Percentiles rank a stretch among this genome's conserved stretches.
These are phyloP conservation scores for Globisporangium nagaii DNA, from an alignment of 352 stramenopile species.

Conservation along the genomic window DNA sequence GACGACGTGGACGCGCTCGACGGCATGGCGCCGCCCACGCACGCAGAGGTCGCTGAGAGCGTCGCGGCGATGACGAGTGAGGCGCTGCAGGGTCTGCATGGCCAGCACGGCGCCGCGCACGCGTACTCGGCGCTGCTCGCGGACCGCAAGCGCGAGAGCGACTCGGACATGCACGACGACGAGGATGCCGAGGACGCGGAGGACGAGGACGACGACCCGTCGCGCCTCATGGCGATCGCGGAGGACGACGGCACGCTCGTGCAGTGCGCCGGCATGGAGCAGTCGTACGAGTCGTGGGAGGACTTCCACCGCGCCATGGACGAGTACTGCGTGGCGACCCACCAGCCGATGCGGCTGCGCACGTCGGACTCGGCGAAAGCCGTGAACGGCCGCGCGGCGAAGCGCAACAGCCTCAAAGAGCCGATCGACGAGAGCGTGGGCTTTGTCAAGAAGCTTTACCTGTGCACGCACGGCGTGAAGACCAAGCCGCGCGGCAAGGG, in stretches of 20 bases:
- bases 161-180: conserved; percentile 51
- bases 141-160: conserved; percentile 56
- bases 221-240: conserved; percentile 35
- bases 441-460: conserved; percentile 83
- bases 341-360: conserved; percentile 76
- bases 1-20: conserved; percentile 13
- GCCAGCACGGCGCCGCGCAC: conserved; percentile 16
- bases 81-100: conserved; percentile 17
- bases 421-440: conserved; percentile 82
- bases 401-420: conserved; percentile 78
- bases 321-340: conserved; percentile 61
- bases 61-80: conserved; percentile 14
- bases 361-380: conserved; percentile 80
- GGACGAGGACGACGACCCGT: conserved; percentile 27
- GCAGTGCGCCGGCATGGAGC: conserved; percentile 65
- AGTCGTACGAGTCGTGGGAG: conserved; percentile 79
- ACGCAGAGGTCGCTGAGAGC: conserved; percentile 13
- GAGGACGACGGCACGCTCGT: conserved; percentile 62
- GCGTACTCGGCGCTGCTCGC: conserved; percentile 50
- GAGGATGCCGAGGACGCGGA: conserved; percentile 41
- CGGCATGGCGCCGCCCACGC: conserved; percentile 6
- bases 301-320: conserved; percentile 81
- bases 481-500: conserved; percentile 79
- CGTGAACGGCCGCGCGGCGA: conserved; percentile 71
- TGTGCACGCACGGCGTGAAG: conserved; percentile 82